A percentile compares a stretch with the other conserved stretches of the same genome.
Evolutionary conservation across 2,329 filamentous ascomycete species (phyloP).

Genomic region (Aureobasidium lini): DNA sequence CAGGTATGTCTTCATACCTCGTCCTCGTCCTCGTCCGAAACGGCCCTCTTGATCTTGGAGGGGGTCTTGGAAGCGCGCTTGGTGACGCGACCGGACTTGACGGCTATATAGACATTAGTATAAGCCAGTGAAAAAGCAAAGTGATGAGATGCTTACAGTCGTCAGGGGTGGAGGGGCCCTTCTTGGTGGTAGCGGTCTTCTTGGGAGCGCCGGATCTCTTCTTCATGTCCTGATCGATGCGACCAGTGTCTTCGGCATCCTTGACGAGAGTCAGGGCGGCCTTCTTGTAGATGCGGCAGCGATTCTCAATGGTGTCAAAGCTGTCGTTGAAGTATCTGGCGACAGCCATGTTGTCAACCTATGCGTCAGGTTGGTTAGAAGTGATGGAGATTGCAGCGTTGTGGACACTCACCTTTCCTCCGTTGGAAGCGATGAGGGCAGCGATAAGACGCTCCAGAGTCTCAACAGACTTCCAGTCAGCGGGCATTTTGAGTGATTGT

Average conservation of each 20-base stretch:
- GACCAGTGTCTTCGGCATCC: constrained; percentile 1
- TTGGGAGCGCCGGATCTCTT: neutral
- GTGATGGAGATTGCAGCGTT: neutral
- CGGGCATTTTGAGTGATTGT: neutral
- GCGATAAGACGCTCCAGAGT: constrained; percentile 1
- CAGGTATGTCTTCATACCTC: neutral
- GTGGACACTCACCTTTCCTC: neutral
- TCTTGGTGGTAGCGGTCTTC: neutral
- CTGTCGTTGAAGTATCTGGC: constrained; percentile 9
- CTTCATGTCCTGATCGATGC: constrained; percentile 11
- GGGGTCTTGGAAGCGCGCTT: neutral
- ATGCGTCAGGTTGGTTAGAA: neutral
- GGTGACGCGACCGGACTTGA: constrained; percentile 1
- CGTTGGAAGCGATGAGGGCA: constrained; percentile 9
- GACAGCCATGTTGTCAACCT: constrained; percentile 8
- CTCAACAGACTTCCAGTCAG: constrained; percentile 5
- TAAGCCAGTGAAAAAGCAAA: neutral
- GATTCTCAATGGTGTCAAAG: constrained; percentile 10
- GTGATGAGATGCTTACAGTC: neutral
- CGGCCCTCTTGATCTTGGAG: neutral
- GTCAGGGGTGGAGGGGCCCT: neutral
- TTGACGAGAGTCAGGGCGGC: neutral
- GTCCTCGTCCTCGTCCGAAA: neutral
- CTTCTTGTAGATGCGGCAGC: constrained; percentile 4
- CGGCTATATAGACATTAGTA: neutral